Base-by-base conservation (phyloP, 116 monocot species). In the Iris pallida region DNA sequence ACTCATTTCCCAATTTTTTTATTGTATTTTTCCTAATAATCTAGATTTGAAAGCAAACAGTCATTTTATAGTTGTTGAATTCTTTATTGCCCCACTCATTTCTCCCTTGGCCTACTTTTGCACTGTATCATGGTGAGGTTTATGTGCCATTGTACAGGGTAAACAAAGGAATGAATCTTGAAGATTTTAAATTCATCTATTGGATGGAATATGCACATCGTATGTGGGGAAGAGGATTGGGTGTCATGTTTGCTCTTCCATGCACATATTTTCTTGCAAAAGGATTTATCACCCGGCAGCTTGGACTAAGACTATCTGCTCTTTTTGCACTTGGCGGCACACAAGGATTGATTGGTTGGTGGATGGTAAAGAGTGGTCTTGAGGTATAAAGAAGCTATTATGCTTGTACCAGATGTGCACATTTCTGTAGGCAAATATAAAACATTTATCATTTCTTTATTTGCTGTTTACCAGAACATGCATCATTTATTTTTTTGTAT, bases 151-250 rank as follows among this genome's bases (percentile, higher is more conserved):
- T 65, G n/a, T 75, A 68, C 76, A 97, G 96, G 64, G 82, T 97
- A 57, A 97, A 97, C 72, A 92, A 69, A 78, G 96, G 92, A 65
- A 97, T 97, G 92, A 83, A 52, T 68, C 52, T 97, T 54, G 83
- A 85, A 74, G 96, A 97, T 70, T 97, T 97, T 63, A 97, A 97
- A 74, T 97, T 92, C 75, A 97, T 97, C 65, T 97, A 87, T 67
- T 97, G 96, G 96, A 97, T 97, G 96, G 96, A 97, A 78, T 97
- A 97, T 81, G 96, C 89, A 72, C 96, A 97, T 73, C 81, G 96
- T 15, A 97, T 97, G 96, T 97, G 92, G 96, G 96, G 96, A 70
- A 89, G 96, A 65, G 92, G 79, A 66, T 73, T 97, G 64, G 96
- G 96, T 61, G 55, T 97, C 72, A 45, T 87, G 7, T 97, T 97